These are phyloP conservation scores for Lichtheimia corymbifera DNA, from an alignment of 371 early-diverging fungal genomes.

Conservation along the genomic window DNA sequence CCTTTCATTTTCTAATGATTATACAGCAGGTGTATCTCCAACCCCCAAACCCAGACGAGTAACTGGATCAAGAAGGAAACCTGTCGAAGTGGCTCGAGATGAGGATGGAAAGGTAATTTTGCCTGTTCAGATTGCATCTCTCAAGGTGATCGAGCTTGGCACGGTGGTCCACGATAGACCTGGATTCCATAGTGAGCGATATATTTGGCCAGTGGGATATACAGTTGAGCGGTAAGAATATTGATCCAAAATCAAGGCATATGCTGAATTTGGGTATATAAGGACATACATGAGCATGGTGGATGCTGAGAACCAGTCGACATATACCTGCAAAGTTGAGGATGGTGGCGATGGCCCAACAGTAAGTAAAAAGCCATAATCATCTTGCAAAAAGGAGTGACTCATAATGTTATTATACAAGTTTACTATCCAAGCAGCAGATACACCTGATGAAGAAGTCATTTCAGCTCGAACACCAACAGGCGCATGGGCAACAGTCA, in stretches of 20 bases:
- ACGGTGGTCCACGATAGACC: constrained; percentile 69
- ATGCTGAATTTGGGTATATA: background rate
- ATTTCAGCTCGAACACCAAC: constrained; percentile 78
- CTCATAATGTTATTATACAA: constrained; percentile 14
- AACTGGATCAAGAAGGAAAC: constrained; percentile 14
- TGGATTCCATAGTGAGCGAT: constrained; percentile 56
- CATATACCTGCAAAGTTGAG: constrained; percentile 76
- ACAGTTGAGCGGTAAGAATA: constrained; percentile 19
- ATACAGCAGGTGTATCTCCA: background rate
- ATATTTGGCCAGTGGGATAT: constrained; percentile 30
- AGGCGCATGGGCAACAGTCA: constrained; percentile 85
- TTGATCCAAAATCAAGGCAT: constrained; percentile 2
- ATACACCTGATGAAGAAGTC: constrained; percentile 52
- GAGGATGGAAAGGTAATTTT: constrained; percentile 67
- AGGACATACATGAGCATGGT: constrained; percentile 77
- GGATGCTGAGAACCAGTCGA: constrained; percentile 59
- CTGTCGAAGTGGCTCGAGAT: constrained; percentile 56
- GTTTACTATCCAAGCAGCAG: constrained; percentile 80
- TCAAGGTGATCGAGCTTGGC: constrained; percentile 73
- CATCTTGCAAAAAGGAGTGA: background rate
- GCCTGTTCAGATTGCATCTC: constrained; percentile 72
- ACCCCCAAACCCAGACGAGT: constrained; percentile 10
- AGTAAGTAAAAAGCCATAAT: constrained; percentile 19
- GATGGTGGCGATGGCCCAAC: constrained; percentile 81
- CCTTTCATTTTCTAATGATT: background rate